Percentiles rank a stretch among this genome's conserved stretches.
Conservation (phyloP, 176 grass and related monocot genomes). For the Canna indica region DNA sequence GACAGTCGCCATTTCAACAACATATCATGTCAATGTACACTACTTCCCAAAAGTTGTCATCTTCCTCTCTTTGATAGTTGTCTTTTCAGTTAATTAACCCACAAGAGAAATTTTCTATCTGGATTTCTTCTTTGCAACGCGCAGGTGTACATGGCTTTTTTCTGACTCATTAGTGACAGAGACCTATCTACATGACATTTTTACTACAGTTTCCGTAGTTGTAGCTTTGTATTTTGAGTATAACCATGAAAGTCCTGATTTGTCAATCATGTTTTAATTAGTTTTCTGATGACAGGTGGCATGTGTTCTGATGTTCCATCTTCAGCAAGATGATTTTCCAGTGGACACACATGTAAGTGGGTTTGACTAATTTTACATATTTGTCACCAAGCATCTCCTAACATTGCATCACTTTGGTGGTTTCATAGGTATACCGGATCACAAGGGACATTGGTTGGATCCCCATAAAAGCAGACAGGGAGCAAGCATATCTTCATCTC, state of each 20-base stretch:
- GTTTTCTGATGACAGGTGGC: neutral
- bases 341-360: conserved; percentile 7
- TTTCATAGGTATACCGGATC: conserved; percentile 2
- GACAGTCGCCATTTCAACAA: no score
- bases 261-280: neutral
- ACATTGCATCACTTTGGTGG: neutral
- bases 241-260: neutral
- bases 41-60: no score
- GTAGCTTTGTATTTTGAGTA: neutral
- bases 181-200: no score
- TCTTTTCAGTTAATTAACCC: no score
- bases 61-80: no score
- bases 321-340: conserved; percentile 12
- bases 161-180: no score
- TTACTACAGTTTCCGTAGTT: no score
- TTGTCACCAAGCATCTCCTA: neutral
- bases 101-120: no score
- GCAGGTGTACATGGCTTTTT: no score
- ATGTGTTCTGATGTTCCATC: conserved; percentile 8
- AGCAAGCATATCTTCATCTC: conserved; percentile 61
- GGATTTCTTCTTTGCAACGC: no score
- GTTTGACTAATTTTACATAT: neutral
- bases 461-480: conserved; percentile 2
- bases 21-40: no score
- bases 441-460: conserved; percentile 6